Conservation (phyloP, 495 filamentous ascomycete genomes). For the Penicillium robsamsonii region DNA sequence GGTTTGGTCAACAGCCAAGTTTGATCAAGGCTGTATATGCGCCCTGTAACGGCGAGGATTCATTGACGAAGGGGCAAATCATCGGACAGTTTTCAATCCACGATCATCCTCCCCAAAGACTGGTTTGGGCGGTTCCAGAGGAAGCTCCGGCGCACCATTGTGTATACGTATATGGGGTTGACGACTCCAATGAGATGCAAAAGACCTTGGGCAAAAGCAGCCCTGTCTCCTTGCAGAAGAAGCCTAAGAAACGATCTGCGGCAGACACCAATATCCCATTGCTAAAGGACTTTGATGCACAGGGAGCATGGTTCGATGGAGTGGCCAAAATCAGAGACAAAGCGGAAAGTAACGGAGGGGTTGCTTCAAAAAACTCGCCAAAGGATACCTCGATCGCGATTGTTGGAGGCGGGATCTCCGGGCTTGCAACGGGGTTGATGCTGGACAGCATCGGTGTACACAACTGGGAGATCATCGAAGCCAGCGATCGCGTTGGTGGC, state of each 20-base stretch:
- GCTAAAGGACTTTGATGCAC: slow-evolving; percentile 26
- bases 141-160: slow-evolving; percentile 10
- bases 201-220: slow-evolving; percentile 13
- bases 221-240: slow-evolving; percentile 8
- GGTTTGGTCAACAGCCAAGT: neutral
- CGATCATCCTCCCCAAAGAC: slow-evolving; percentile 9
- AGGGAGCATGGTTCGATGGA: slow-evolving; percentile 30
- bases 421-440: slow-evolving; percentile 52
- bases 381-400: slow-evolving; percentile 47
- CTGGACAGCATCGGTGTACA: slow-evolving; percentile 50
- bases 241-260: slow-evolving; percentile 7
- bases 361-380: slow-evolving; percentile 4
- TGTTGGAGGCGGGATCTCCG: slow-evolving; percentile 62
- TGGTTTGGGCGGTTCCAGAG: slow-evolving; percentile 15
- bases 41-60: neutral
- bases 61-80: neutral
- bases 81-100: slow-evolving; percentile 9
- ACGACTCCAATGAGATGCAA: neutral
- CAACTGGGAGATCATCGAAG: slow-evolving; percentile 52
- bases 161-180: slow-evolving; percentile 1
- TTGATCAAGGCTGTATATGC: slow-evolving; percentile 8
- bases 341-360: slow-evolving; percentile 3
- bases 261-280: slow-evolving; percentile 17
- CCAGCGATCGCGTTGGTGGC: slow-evolving; percentile 49
- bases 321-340: slow-evolving; percentile 22